Evolutionary conservation across 352 stramenopile species (phyloP), one percentile per base, ranked within the genome.

Genomic region (Aphanomyces stellatus): DNA sequence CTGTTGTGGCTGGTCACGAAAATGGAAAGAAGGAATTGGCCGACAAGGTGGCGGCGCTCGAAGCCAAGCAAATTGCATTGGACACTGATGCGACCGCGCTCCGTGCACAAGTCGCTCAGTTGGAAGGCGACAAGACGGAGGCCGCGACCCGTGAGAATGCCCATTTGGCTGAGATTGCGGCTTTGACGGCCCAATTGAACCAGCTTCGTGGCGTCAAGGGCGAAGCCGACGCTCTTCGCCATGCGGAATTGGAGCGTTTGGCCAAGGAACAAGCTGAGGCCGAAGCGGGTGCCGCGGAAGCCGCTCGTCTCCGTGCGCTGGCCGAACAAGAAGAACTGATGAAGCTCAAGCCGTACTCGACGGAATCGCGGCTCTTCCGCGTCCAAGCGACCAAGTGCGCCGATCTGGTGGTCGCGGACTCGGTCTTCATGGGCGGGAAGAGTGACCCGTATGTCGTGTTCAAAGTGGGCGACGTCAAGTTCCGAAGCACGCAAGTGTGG

Each of bases 361-460:
- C 60, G 24, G 60, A 51, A 35, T 49, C 46, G 22, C 60, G 60
- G 5, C 30, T 67, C 3, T 46, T 67, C 49, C 60, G 60, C 19
- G 60, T 67, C 19, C 60, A 67, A 46, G 60, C 48, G 1, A 51
- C 27, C 37, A 49, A 51, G 30, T 67, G 60, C 51, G 62, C 80
- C 51, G 82, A 91, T 66, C 72, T 93, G 31, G 73, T 85, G 11
- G 73, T 80, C 13, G 82, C 81, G 69, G 85, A 93, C 78, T 86
- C 84, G 63, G 69, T 72, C 6, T 74, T 74, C 40, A 69, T 74
- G 67, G 70, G 70, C 40, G 83, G 85, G 73, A 93, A 93, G 76
- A 90, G 80, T 64, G 85, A 93, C 70, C 85, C 85, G 62, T 91
- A 93, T 69, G 75, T 91, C 41, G 73, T 83, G 27, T 88, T 93